A percentile compares a stretch with the other conserved stretches of the same genome.
Conservation (phyloP, 2,329 filamentous ascomycete species). For the Colletotrichum chlorophyti region DNA sequence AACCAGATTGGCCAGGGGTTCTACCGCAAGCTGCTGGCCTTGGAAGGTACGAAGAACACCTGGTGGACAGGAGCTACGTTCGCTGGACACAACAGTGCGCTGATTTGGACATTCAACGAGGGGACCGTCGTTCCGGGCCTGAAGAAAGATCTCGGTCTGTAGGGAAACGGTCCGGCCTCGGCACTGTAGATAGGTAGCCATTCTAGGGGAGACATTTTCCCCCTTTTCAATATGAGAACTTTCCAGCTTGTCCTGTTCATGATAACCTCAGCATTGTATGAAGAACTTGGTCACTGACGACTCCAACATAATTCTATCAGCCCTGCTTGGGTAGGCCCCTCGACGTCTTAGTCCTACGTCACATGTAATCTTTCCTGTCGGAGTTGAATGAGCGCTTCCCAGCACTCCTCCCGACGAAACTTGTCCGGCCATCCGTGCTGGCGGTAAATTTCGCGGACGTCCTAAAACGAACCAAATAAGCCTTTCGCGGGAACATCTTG, state of each 20-base stretch:
- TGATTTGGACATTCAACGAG: conserved; percentile 19
- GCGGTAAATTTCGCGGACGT: not conserved
- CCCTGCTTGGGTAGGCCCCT: too few relatives aligned
- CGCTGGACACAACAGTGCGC: conserved; percentile 16
- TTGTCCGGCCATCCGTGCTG: not conserved
- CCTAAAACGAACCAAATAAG: too few relatives aligned
- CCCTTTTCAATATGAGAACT: not conserved
- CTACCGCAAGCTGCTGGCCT: conserved; percentile 38
- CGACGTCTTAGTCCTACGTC: too few relatives aligned
- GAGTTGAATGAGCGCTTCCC: not conserved
- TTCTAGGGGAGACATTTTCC: too few relatives aligned
- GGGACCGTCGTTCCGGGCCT: conserved; percentile 13
- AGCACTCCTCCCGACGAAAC: not conserved
- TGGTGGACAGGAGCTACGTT: conserved; percentile 43
- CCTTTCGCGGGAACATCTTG: too few relatives aligned
- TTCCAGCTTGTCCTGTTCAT: not conserved
- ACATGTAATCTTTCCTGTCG: not conserved
- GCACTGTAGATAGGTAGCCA: too few relatives aligned
- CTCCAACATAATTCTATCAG: not conserved
- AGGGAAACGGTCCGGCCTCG: not conserved
- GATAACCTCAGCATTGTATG: not conserved
- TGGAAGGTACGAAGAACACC: conserved; percentile 43
- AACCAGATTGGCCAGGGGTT: conserved; percentile 40
- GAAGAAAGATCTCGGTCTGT: conserved; percentile 23
- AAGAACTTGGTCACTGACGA: too few relatives aligned